Evolutionary conservation across 192 early-diverging fungal genomes (phyloP).

Genomic region (Linnemannia hyalina): DNA sequence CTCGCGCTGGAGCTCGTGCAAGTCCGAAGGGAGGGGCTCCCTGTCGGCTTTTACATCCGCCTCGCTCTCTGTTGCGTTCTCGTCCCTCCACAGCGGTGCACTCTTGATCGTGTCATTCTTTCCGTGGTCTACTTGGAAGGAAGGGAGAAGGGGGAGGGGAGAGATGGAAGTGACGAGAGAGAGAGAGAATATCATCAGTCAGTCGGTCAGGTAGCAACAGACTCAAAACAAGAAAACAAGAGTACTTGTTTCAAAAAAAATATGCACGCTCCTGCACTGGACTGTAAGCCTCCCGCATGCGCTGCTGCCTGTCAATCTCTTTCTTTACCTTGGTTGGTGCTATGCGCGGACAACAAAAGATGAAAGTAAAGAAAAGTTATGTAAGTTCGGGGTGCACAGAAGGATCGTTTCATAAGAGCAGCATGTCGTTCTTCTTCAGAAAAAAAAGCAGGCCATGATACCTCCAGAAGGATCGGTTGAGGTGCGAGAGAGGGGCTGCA

Average conservation of each 20-base stretch:
- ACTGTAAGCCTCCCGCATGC: no score
- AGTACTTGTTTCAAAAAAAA: no score
- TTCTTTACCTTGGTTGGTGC: constrained; percentile 1
- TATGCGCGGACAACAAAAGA: background rate
- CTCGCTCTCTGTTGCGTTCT: constrained; percentile 42
- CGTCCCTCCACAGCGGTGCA: constrained; percentile 37
- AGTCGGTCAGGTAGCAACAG: no score
- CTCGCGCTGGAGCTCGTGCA: constrained; percentile 30
- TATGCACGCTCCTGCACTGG: no score
- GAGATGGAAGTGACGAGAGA: background rate
- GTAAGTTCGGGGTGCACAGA: background rate
- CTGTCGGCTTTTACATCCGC: constrained; percentile 50
- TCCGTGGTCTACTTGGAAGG: background rate
- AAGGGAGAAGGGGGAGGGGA: background rate
- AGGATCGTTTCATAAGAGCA: background rate
- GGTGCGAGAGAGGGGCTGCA: background rate
- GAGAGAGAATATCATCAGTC: background rate
- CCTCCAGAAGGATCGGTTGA: constrained; percentile 10
- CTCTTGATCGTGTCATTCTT: constrained; percentile 30
- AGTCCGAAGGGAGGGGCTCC: constrained; percentile 17
- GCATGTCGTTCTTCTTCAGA: background rate
- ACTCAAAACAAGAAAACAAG: no score
- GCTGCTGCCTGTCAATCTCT: background rate
- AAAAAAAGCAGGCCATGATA: background rate
- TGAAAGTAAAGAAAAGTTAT: background rate